Evolutionary conservation across 2,329 filamentous ascomycete genomes (phyloP).

Genomic region (Colletotrichum shisoi): DNA sequence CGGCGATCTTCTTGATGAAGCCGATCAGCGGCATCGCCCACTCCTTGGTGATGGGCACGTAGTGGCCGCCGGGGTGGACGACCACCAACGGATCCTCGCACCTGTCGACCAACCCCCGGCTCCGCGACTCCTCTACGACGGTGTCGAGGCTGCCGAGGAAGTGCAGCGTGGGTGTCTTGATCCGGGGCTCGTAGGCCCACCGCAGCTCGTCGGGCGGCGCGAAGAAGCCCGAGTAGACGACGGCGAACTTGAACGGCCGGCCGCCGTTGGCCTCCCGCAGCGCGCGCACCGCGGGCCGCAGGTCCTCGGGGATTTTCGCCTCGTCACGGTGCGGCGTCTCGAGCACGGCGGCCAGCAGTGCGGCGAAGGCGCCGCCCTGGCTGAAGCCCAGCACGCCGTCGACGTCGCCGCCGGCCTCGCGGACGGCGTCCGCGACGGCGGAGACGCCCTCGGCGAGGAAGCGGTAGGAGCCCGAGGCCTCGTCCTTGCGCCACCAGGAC

Average conservation of each 20-base stretch:
- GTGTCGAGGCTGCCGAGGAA: constrained; percentile 85
- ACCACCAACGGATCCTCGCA: constrained; percentile 64
- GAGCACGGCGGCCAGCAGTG: constrained; percentile 74
- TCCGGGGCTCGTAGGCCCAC: constrained; percentile 74
- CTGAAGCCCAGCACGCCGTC: constrained; percentile 85
- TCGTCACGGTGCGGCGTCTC: constrained; percentile 59
- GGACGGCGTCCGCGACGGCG: constrained; percentile 67
- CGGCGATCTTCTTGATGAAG: constrained; percentile 65
- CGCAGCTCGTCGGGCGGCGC: constrained; percentile 68
- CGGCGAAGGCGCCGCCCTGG: constrained; percentile 78
- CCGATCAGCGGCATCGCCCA: constrained; percentile 78
- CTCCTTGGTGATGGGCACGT: constrained; percentile 83
- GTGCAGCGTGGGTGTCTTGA: constrained; percentile 80
- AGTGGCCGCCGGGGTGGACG: constrained; percentile 88
- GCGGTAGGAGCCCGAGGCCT: constrained; percentile 69
- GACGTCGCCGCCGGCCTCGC: constrained; percentile 70
- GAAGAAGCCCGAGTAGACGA: constrained; percentile 80
- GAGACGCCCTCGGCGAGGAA: constrained; percentile 74
- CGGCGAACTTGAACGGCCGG: constrained; percentile 70
- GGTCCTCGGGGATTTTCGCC: constrained; percentile 44
- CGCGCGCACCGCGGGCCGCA: constrained; percentile 52
- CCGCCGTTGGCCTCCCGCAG: constrained; percentile 60
- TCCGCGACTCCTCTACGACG: constrained; percentile 82
- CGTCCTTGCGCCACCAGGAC: constrained; percentile 82
- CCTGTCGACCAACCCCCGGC: constrained; percentile 70